Base-by-base conservation (phyloP, 2,329 filamentous ascomycete species). In the Malbranchea zuffiana region DNA sequence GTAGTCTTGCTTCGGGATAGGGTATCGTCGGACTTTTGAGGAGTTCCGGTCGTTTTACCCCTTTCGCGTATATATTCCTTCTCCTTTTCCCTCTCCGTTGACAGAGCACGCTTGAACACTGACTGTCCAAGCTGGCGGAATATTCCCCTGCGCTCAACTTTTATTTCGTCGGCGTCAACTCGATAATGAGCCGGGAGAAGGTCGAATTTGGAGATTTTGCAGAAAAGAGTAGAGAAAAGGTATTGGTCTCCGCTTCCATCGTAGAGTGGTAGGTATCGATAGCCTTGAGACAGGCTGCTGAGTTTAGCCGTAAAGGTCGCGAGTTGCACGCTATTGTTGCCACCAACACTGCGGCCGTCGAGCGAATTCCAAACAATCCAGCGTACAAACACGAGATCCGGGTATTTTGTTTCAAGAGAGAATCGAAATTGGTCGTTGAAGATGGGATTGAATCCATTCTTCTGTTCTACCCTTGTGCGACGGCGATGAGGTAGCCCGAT, bases 241-340 rank as follows among this genome's bases (percentile, higher is more conserved):
- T 92, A 96, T 50, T 87, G 84, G 50, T 95, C 87, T 43, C 87
- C 90, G 45, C 85, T 82, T 39, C 77, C 73, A 61, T 96, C 87
- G 57, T 85, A 81, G 11, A 98, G 70, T 7, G 88, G 90, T 36
- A 96, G 68, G 43, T 93, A 92, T 44, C 88, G 85, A 59, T 90
- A 96, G 18, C 90, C 90, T 59, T 90, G 79, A 55, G 88, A 85
- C 27, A 96, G 72, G 54, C 80, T 92, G 63, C 72, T 79, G 35
- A 96, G 76, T 63, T 96, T 96, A 44, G 84, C 87, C 2, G 85
- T 96, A 60, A 88, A 96, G 1, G 82, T 90, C 3, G 85, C 90
- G 40, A 95, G 71, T 15, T 84, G 68, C 16, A 64, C 60, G 65
- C 46, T 72, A 61, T 59, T 73, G 61, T 67, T 69, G 44, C 78